Conservation (phyloP, 805 yeast species). For the Barnettozyma populi region DNA sequence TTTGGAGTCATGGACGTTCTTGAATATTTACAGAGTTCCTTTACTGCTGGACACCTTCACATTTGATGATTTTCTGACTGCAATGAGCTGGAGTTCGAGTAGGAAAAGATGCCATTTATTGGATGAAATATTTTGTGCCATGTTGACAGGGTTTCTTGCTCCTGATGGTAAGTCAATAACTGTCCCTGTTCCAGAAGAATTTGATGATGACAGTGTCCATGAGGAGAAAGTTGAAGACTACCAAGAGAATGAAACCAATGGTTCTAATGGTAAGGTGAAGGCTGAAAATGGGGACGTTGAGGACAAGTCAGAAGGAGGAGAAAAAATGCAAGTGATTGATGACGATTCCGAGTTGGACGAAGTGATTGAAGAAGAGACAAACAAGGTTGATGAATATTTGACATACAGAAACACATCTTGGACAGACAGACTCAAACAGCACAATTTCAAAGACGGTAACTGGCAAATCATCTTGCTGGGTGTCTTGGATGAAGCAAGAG, state of each 20-base stretch:
- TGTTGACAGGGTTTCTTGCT: conserved; percentile 49
- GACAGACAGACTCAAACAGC: conserved; percentile 69
- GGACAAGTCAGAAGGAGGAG: background rate
- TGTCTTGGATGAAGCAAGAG: conserved; percentile 53
- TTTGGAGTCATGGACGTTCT: conserved; percentile 68
- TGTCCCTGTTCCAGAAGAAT: conserved; percentile 25
- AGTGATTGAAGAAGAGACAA: conserved; percentile 22
- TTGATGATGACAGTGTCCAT: conserved; percentile 21
- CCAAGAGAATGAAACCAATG: conserved; percentile 8
- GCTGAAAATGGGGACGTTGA: conserved; percentile 19
- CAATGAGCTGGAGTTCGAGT: conserved; percentile 36
- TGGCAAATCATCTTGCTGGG: conserved; percentile 83
- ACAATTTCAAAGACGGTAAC: conserved; percentile 75
- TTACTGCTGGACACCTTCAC: conserved; percentile 66
- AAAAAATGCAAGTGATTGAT: conserved; percentile 11
- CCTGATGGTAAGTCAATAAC: conserved; percentile 34
- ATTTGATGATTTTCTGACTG: conserved; percentile 69
- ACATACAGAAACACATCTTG: conserved; percentile 61
- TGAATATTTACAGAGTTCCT: conserved; percentile 64
- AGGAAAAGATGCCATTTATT: conserved; percentile 47
- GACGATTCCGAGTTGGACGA: conserved; percentile 21
- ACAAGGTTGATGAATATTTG: conserved; percentile 33
- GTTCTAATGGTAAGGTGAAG: conserved; percentile 1
- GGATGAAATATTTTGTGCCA: conserved; percentile 64
- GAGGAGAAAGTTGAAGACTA: conserved; percentile 16